Conservation (phyloP, 805 yeast species). For the Metschnikowia orientalis region DNA sequence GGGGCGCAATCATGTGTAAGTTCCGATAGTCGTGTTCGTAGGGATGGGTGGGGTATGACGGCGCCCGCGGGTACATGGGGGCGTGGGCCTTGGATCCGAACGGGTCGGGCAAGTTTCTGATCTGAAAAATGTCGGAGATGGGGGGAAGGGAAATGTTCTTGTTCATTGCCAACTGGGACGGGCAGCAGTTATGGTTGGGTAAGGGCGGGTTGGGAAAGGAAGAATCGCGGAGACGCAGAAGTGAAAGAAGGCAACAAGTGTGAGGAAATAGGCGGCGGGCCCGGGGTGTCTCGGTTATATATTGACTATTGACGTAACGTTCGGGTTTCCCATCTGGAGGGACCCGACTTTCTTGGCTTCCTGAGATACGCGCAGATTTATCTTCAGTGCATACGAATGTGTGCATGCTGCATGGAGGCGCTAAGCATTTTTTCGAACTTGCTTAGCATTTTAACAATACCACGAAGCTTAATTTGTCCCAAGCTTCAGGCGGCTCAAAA, state of each 20-base stretch:
- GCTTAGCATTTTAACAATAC: no score
- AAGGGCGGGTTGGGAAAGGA: background rate
- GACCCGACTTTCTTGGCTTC: constrained; percentile 4
- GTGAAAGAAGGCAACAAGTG: background rate
- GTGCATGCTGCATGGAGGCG: constrained; percentile 3
- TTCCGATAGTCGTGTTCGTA: constrained; percentile 1
- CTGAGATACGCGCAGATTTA: constrained; percentile 5
- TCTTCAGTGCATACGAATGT: constrained; percentile 3
- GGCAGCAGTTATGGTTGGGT: no score
- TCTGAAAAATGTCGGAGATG: constrained; percentile 35
- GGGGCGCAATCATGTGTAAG: constrained; percentile 5
- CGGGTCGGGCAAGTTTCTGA: constrained; percentile 5
- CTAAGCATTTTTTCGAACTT: no score
- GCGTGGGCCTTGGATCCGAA: constrained; percentile 7
- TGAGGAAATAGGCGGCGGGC: background rate
- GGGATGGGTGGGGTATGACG: constrained; percentile 4
- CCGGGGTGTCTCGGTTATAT: constrained; percentile 3
- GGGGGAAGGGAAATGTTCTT: constrained; percentile 38
- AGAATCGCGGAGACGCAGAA: background rate
- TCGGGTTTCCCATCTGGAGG: no score
- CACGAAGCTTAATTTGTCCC: no score
- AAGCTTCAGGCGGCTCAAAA: no score
- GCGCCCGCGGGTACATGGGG: constrained; percentile 7
- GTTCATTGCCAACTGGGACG: constrained; percentile 5
- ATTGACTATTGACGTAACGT: background rate